Conservation (phyloP, 2,329 filamentous ascomycete species). For the Xylariaceae sp. region DNA sequence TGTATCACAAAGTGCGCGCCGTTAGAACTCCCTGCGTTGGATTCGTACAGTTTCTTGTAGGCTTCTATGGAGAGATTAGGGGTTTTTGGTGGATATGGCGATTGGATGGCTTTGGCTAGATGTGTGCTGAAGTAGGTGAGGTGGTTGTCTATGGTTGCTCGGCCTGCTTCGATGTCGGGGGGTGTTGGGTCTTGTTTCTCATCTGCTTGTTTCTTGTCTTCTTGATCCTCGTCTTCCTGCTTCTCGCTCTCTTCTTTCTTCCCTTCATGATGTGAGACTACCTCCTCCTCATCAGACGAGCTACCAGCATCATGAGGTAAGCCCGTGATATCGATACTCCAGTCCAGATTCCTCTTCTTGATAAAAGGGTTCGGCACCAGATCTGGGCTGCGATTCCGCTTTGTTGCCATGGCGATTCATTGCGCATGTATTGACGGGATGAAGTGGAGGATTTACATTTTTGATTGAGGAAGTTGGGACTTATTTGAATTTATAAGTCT, state of each 20-base stretch:
- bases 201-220: too few species aligned
- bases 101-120: conserved; percentile 29
- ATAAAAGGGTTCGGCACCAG: conserved; percentile 43
- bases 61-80: conserved; percentile 34
- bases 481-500: neutral
- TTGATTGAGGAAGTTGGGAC: neutral
- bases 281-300: conserved; percentile 13
- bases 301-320: conserved; percentile 10
- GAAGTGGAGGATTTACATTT: too few species aligned
- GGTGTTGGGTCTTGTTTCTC: conserved; percentile 21
- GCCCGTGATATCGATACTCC: conserved; percentile 34
- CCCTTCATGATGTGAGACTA: conserved; percentile 1
- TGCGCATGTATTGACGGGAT: neutral
- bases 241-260: neutral
- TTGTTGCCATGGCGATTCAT: conserved; percentile 26
- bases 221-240: neutral
- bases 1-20: conserved; percentile 63
- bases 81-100: conserved; percentile 18
- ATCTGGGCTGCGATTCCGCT: conserved; percentile 31
- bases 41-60: conserved; percentile 37
- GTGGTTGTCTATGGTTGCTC: conserved; percentile 36
- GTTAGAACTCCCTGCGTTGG: conserved; percentile 27
- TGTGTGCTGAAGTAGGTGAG: conserved; percentile 35
- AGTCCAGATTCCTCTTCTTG: conserved; percentile 43
- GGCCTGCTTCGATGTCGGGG: conserved; percentile 39